phyloP scores from a whole-genome alignment of 1,284 basidiomycete genomes.

The Austroboletus niveus region DNA sequence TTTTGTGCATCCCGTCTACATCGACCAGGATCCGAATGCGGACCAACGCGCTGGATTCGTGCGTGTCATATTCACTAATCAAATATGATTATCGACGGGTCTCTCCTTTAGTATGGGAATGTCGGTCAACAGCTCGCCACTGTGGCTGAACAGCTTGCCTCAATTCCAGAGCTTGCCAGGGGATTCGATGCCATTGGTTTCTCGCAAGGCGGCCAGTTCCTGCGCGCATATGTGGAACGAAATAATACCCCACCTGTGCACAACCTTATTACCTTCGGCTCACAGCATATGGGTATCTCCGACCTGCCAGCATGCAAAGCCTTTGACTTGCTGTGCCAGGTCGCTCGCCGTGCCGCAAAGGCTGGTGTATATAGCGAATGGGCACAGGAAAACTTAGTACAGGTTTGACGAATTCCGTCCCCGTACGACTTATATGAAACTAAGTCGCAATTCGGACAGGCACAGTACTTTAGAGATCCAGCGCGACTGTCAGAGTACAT shows the following conservation, averaged over 20 bases:
- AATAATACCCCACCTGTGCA: conserved; percentile 76
- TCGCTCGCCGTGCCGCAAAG: conserved; percentile 71
- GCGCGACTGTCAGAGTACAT: conserved; percentile 72
- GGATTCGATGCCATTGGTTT: conserved; percentile 94
- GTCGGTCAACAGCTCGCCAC: conserved; percentile 69
- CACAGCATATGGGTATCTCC: conserved; percentile 83
- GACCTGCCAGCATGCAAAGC: conserved; percentile 74
- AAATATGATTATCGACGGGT: neutral
- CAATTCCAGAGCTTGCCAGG: conserved; percentile 63
- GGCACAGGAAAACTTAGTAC: conserved; percentile 81
- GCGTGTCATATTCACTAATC: conserved; percentile 35
- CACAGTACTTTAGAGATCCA: conserved; percentile 93
- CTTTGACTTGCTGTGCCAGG: conserved; percentile 73
- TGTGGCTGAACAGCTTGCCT: conserved; percentile 67
- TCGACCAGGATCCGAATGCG: conserved; percentile 63
- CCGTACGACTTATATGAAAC: conserved; percentile 1
- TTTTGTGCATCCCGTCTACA: conserved; percentile 80
- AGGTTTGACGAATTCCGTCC: conserved; percentile 42
- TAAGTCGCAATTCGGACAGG: conserved; percentile 43
- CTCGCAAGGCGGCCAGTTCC: conserved; percentile 91
- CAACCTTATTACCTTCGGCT: conserved; percentile 89
- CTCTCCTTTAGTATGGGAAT: conserved; percentile 66
- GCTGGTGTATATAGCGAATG: conserved; percentile 79
- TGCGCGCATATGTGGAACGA: conserved; percentile 86
- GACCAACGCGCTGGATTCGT: conserved; percentile 84